phyloP scores from a whole-genome alignment of 148 eudicot species.

The Heliamphora exappendiculata region DNA sequence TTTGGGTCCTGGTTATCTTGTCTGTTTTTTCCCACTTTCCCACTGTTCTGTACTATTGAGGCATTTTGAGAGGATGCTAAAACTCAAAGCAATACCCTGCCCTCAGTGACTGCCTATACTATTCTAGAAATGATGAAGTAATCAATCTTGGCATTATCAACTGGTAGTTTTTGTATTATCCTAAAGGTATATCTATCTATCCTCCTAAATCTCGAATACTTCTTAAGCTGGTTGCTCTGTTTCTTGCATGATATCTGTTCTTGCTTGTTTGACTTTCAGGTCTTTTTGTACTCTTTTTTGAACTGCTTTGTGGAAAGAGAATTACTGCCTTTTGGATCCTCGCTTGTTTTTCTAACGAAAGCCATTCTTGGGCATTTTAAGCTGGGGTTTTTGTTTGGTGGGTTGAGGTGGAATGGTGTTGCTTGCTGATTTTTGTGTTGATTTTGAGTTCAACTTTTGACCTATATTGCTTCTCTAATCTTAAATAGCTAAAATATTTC shows the following conservation, averaged over 20 bases:
- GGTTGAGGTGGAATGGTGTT: too few species aligned
- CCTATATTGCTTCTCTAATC: too few species aligned
- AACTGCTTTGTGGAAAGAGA: neutral
- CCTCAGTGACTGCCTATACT: neutral
- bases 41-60: neutral
- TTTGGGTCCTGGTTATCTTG: neutral
- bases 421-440: too few species aligned
- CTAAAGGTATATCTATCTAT: neutral
- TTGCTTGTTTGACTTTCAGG: neutral
- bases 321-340: neutral
- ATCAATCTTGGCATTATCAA: neutral
- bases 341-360: neutral
- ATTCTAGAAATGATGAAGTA: neutral
- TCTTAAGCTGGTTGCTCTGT: neutral
- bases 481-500: too few species aligned
- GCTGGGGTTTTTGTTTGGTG: neutral
- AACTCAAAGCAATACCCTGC: neutral
- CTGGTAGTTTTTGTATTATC: neutral
- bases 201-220: neutral
- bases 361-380: neutral
- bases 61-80: slow-evolving; percentile 1
- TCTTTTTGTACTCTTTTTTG: neutral
- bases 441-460: neutral
- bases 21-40: neutral
- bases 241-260: neutral